Evolutionary conservation across 2,329 filamentous ascomycete species (phyloP), one percentile per base, ranked within the genome.

Genomic region (Conoideocrella luteorostrata): DNA sequence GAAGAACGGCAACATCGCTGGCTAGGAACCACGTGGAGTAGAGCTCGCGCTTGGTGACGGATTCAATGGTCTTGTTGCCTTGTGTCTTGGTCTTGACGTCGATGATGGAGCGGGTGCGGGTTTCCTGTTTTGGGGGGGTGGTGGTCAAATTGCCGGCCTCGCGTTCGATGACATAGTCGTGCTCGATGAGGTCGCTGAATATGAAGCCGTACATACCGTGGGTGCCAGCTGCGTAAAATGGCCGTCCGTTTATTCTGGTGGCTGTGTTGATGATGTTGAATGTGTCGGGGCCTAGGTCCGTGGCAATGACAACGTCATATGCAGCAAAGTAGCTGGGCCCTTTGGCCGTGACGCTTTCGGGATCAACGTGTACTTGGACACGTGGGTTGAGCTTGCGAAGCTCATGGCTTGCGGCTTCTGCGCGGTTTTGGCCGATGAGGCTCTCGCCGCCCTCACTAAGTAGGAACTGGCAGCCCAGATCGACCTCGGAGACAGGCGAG

Each of bases 171-270:
- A 93, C 80, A 59, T 88, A 98, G 56, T 90, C 83, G 63, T 98
- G 93, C 56, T 83, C 77, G 53, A 95, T 88, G 18, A 98, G 75
- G 62, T 98, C 93, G 46, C 86, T 86, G 62, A 98, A 98, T 52
- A 95, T 86, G 68, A 88, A 98, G 44, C 93, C 93, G 62, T 94
- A 97, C 61, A 95, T 77, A 39, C 93, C 93, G 60, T 96, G 88
- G 3, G 85, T 80, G 40, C 82, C 84, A 28, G 89, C 86, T 9
- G 88, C 88, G 65, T 98, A 98, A 64, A 96, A 96, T 10, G 89
- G 82, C 38, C 81, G 80, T 50, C 80, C 77, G 48, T 84, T 82
- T 29, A 94, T 69, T 37, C 91, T 84, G 32, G 89, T 90, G 22
- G 86, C 84, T 18, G 87, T 87, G 67, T 97, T 96, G 68, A 97